phyloP scores from a whole-genome alignment of 2,329 filamentous ascomycete species.

The Venturia carpophila region DNA sequence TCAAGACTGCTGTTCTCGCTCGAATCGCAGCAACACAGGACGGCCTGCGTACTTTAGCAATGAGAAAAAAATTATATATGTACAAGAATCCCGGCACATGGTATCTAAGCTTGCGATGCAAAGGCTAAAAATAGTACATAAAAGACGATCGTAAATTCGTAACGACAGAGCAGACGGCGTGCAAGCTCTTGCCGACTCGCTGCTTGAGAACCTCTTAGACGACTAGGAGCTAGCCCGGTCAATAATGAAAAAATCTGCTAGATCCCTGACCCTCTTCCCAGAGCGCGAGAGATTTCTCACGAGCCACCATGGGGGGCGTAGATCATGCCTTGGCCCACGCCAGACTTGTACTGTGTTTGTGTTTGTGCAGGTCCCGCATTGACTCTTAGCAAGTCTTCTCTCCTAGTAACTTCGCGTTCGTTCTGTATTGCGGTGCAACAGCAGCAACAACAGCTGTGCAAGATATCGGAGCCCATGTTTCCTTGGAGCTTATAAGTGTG shows the following conservation, averaged over 20 bases:
- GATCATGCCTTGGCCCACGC: conserved; percentile 10
- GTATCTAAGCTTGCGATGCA: conserved; percentile 3
- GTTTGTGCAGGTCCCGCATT: conserved; percentile 30
- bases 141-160: neutral
- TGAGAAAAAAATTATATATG: neutral
- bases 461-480: conserved; percentile 29
- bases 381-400: conserved; percentile 36
- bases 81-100: neutral
- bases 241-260: neutral
- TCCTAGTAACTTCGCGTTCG: conserved; percentile 37
- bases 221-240: neutral
- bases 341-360: conserved; percentile 2
- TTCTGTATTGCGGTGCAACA: conserved; percentile 38
- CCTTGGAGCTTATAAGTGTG: conserved; percentile 39
- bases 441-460: conserved; percentile 34
- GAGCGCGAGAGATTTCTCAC: neutral
- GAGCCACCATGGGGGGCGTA: conserved; percentile 9
- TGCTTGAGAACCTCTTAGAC: too few relatives aligned
- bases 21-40: neutral
- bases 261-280: neutral
- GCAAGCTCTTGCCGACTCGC: neutral
- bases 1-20: neutral
- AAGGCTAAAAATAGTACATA: neutral
- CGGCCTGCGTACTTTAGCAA: neutral
- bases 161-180: neutral